Conservation (phyloP, 352 stramenopile genomes). For the Elongisporangium undulatum region DNA sequence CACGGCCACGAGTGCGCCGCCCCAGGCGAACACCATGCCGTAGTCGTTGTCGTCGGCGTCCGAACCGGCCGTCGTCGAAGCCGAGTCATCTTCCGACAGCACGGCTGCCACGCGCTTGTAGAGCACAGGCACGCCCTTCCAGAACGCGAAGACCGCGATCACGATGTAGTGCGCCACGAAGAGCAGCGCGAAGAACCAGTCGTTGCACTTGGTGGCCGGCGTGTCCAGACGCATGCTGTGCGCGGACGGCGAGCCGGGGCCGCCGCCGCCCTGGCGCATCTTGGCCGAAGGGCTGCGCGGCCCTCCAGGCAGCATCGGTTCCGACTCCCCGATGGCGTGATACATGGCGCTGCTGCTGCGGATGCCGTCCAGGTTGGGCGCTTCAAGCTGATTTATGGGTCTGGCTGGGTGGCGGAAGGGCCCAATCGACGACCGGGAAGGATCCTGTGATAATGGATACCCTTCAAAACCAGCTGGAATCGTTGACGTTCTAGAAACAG, state of each 20-base stretch:
- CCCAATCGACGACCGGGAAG: neutral
- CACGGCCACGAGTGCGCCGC: constrained; percentile 39
- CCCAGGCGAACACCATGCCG: constrained; percentile 46
- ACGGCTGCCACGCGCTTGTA: constrained; percentile 12
- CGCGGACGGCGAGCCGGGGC: constrained; percentile 21
- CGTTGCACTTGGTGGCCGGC: constrained; percentile 63
- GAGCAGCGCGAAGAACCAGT: constrained; percentile 62
- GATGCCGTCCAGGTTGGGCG: neutral
- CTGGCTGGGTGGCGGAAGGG: neutral
- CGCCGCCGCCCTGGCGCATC: constrained; percentile 14
- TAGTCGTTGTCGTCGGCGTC: constrained; percentile 30
- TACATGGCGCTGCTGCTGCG: constrained; percentile 52
- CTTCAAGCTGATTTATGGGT: neutral
- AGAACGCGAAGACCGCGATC: constrained; percentile 63
- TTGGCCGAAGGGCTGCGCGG: constrained; percentile 21
- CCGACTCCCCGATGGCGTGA: constrained; percentile 55
- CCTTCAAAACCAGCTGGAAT: neutral
- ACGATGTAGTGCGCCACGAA: constrained; percentile 60
- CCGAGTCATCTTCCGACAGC: constrained; percentile 10
- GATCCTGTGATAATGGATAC: neutral
- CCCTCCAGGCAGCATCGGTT: constrained; percentile 61
- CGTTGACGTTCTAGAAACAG: neutral
- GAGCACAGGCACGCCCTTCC: constrained; percentile 60
- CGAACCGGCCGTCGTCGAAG: neutral
- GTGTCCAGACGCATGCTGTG: constrained; percentile 61